A percentile compares a stretch with the other conserved stretches of the same genome.
phyloP scores from a whole-genome alignment of 2,329 filamentous ascomycete species.

The Aspergillus nomiae region DNA sequence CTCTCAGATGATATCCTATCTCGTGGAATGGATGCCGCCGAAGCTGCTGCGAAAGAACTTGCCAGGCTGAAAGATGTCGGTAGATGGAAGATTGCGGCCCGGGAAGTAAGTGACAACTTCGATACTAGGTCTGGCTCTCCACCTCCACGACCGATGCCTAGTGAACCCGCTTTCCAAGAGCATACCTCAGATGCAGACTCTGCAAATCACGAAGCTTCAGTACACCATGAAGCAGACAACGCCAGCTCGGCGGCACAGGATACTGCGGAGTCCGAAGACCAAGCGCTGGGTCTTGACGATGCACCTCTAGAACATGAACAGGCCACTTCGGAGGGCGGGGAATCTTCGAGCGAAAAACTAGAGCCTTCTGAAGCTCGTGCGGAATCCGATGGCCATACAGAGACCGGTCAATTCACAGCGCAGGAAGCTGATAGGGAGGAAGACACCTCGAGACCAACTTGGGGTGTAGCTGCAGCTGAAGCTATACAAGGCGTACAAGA shows the following conservation, averaged over 20 bases:
- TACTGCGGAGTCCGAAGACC: constrained; percentile 6
- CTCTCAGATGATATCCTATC: constrained; percentile 72
- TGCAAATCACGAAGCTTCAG: not conserved
- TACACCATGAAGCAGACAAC: not conserved
- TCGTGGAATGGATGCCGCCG: constrained; percentile 76
- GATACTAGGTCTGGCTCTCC: constrained; percentile 58
- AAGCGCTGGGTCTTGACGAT: constrained; percentile 4
- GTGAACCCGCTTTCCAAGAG: constrained; percentile 1
- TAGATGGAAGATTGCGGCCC: constrained; percentile 76
- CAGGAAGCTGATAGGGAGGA: not conserved
- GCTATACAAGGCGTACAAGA: constrained; percentile 34
- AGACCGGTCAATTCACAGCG: not conserved
- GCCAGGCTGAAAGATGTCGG: constrained; percentile 79
- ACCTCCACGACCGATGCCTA: constrained; percentile 32
- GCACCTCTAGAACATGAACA: constrained; percentile 1
- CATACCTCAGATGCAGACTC: not conserved
- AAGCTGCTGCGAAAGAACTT: constrained; percentile 77
- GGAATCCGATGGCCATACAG: not conserved
- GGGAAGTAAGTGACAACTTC: constrained; percentile 78
- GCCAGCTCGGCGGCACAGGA: constrained; percentile 14
- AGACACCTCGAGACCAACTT: constrained; percentile 37
- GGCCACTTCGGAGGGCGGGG: not conserved
- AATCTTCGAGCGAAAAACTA: not conserved
- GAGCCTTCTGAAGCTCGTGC: not conserved
- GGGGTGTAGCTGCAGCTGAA: constrained; percentile 57